Base-by-base conservation (phyloP, 768 basidiomycete genomes). In the Boletus sensibilis region DNA sequence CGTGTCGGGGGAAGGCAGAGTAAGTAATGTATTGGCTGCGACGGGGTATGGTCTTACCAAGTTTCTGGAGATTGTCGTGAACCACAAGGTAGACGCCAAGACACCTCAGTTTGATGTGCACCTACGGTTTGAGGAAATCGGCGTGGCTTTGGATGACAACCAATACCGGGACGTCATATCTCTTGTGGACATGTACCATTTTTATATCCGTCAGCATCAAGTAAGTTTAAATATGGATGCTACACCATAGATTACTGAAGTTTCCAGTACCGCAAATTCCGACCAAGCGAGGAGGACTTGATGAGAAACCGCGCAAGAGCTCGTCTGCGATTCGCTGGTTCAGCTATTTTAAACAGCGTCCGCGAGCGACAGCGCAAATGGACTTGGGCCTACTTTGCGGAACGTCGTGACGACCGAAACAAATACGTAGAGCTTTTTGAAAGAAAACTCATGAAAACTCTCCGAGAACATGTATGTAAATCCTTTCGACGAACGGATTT, bases 101-200 rank as follows among this genome's bases (percentile, higher is more conserved):
- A 90, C 82, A 3, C 94, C 97, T 27, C 87, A 88, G 37, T 91
- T 92, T 59, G 94, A 98, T 64, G 83, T 92, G 3, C 86, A 91
- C 63, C 78, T 98, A 33, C 75, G 88, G 18, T 98, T 98, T 69
- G 86, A 97, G 62, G 92, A 98, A 71, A 94, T 99, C 49, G 94
- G 90, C 9, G 85, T 98, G 53, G 82, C 88, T 21, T 76, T 99
- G 46, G 96, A 99, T 69, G 86, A 93, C 59, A 84, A 94, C 62
- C 97, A 99, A 72, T 99, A 98, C 69, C 84, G 92, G 50, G 94
- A 98, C 71, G 84, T 82, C 23, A 92, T 98, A 55, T 95, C 92
- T 21, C 81, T 98, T 43, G 79, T 94, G 57, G 95, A 98, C 70
- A 94, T 98, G 82, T 97, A 96, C 73, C 96, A 98, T 70, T 88